A percentile compares a stretch with the other conserved stretches of the same genome.
phyloP scores from a whole-genome alignment of 306 rosid species.

The Dalbergia oliveri region DNA sequence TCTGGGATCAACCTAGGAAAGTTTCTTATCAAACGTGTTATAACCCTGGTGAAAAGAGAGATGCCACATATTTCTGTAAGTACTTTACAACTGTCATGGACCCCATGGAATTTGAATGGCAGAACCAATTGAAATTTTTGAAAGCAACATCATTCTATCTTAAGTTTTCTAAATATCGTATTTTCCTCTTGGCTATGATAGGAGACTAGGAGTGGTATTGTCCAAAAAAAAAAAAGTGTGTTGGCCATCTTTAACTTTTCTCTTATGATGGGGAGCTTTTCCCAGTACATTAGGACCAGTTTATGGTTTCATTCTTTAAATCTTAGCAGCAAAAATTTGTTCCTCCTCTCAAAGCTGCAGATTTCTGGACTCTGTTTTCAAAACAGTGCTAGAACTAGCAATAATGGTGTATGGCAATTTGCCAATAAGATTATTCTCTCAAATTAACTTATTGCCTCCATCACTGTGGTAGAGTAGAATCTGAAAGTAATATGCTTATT shows the following conservation, averaged over 20 bases:
- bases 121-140: slow-evolving; percentile 24
- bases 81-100: slow-evolving; percentile 43
- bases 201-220: slow-evolving; percentile 13
- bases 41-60: slow-evolving; percentile 87
- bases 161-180: not conserved
- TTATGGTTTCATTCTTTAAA: slow-evolving; percentile 37
- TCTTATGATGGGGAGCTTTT: slow-evolving; percentile 25
- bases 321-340: slow-evolving; percentile 25
- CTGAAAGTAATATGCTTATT: slow-evolving; percentile 29
- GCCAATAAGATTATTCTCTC: slow-evolving; percentile 1
- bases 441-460: slow-evolving; percentile 35
- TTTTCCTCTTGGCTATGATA: slow-evolving; percentile 14
- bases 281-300: slow-evolving; percentile 26
- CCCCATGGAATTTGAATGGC: slow-evolving; percentile 38
- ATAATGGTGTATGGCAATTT: slow-evolving; percentile 2
- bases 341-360: slow-evolving; percentile 20
- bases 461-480: slow-evolving; percentile 32
- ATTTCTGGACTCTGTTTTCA: slow-evolving; percentile 24
- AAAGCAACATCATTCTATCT: slow-evolving; percentile 20
- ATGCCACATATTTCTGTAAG: slow-evolving; percentile 89
- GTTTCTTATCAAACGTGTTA: slow-evolving; percentile 92
- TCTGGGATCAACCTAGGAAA: slow-evolving; percentile 94
- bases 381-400: slow-evolving; percentile 32
- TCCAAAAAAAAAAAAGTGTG: slow-evolving; percentile 16
- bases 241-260: slow-evolving; percentile 25